Base-by-base conservation (phyloP, 1,284 basidiomycete genomes). In the Pseudozyma pruni region DNA sequence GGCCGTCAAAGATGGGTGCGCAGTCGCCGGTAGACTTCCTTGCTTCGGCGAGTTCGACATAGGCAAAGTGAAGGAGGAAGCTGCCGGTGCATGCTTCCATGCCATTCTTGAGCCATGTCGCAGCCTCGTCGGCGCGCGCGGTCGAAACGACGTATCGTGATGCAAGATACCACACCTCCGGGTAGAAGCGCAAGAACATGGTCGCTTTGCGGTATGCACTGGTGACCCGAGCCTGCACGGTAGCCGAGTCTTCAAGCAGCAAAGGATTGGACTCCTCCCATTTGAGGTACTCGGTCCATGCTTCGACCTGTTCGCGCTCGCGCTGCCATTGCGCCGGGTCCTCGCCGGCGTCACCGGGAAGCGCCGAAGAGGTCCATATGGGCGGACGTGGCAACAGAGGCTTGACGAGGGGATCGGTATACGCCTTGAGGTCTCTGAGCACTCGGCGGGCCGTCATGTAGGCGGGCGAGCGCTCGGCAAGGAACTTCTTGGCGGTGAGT, bases 201-300 rank as follows among this genome's bases (percentile, higher is more conserved):
- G 92, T 85, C 1, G 92, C 92, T 84, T 95, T 94, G 63, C 90
- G 87, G 83, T 96, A 93, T 2, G 93, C 92, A 43, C 89, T 89
- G 68, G 90, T 88, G 8, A 97, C 86, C 29, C 95, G 88, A 17
- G 86, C 86, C 45, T 90, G 86, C 32, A 95, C 83, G 4, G 67
- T 56, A 8, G 64, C 59, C 48, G 87, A 86, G 69, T 98, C 94
- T 66, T 95, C 93, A 51, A 96, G 88, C 81, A 93, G 91, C 37
- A 96, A 86, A 1, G 94, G 96, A 78, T 99, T 98, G 69, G 87
- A 87, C 82, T 96, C 93, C 83, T 99, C 96, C 92, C 93, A 98
- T 76, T 92, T 92, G 47, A 98, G 84, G 81, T 97, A 98, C 3
- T 87, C 86, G 75, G 92, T 92, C 96, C 96, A 99, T 14, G 88